Percentiles rank a stretch among this genome's conserved stretches.
Conservation (phyloP, 176 grass and related monocot genomes). For the Saccharum officinarum region DNA sequence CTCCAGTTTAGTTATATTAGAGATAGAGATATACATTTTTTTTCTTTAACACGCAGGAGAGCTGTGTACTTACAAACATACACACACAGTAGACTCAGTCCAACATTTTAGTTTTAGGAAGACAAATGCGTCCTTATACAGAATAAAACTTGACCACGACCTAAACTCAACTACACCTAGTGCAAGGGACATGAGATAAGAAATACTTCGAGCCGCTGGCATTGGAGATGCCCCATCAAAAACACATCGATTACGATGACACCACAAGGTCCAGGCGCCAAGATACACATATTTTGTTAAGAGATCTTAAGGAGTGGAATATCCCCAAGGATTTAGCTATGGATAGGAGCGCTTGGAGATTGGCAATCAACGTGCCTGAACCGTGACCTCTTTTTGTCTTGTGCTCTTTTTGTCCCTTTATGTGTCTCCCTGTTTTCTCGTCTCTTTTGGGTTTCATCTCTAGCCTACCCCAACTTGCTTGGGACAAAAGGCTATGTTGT, state of each 20-base stretch:
- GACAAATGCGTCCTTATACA: background rate
- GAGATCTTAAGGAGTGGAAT: too few species aligned
- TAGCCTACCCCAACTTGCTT: too few species aligned
- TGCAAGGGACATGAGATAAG: background rate
- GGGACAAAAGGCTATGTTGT: too few species aligned
- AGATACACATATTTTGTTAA: too few species aligned
- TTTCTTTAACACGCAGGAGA: background rate
- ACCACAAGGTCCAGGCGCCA: background rate
- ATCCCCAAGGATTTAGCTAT: too few species aligned
- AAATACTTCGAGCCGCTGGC: background rate
- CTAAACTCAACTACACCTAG: background rate
- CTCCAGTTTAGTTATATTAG: conserved; percentile 13
- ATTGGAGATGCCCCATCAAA: background rate
- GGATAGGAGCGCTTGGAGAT: too few species aligned
- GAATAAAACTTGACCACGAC: background rate
- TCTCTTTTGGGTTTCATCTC: too few species aligned
- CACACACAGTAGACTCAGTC: background rate
- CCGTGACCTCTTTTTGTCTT: too few species aligned
- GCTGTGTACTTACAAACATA: background rate
- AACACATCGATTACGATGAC: background rate
- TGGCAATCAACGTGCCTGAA: too few species aligned
- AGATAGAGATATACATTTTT: background rate
- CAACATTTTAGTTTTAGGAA: background rate
- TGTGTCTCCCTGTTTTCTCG: too few species aligned
- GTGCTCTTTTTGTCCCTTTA: too few species aligned